A percentile compares a stretch with the other conserved stretches of the same genome.
Evolutionary conservation across 805 yeast genomes (phyloP).

Genomic region (Sugiyamaella smithiae): DNA sequence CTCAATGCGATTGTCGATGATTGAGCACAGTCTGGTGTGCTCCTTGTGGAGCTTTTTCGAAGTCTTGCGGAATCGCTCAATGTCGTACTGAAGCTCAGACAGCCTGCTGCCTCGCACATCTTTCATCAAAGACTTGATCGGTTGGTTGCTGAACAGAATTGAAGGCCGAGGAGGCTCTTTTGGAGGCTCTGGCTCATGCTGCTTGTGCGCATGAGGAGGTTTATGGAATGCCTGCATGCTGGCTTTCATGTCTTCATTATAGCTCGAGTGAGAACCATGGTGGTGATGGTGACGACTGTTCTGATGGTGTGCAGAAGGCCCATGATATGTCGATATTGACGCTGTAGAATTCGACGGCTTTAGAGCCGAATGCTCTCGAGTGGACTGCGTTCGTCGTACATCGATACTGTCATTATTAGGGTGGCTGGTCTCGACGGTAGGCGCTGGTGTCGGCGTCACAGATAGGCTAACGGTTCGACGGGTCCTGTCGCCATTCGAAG

Average conservation of each 20-base stretch:
- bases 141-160: background rate
- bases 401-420: background rate
- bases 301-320: too few species aligned
- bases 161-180: background rate
- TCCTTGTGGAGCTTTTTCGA: constrained; percentile 5
- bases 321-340: background rate
- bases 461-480: background rate
- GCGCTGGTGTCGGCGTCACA: background rate
- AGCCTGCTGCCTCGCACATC: constrained; percentile 2
- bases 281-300: background rate
- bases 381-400: background rate
- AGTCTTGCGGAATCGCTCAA: constrained; percentile 1
- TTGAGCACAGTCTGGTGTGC: background rate
- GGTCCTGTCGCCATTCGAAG: background rate
- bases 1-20: constrained; percentile 8
- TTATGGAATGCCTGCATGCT: background rate
- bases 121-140: background rate
- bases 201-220: background rate
- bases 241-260: background rate
- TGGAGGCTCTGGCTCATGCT: too few species aligned
- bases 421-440: background rate
- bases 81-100: background rate
- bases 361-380: background rate
- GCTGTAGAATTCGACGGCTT: background rate
- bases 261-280: background rate